These are phyloP conservation scores for Macrolepiota dolichaula DNA, from an alignment of 768 basidiomycete species.

Conservation along the genomic window DNA sequence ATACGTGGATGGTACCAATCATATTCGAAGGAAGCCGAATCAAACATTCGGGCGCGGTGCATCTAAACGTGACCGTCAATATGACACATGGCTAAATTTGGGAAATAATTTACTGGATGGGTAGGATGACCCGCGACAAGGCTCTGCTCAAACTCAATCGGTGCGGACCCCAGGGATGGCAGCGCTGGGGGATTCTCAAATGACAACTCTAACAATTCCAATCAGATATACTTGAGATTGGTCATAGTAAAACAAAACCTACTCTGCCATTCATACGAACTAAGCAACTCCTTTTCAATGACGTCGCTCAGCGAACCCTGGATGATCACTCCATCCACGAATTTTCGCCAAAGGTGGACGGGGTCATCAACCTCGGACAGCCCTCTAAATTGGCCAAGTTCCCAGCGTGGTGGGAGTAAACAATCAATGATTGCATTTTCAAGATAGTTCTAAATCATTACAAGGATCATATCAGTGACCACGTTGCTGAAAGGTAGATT, in stretches of 20 bases:
- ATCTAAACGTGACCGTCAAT: slow-evolving; percentile 31
- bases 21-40: slow-evolving; percentile 31
- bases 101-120: slow-evolving; percentile 40
- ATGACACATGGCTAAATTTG: not conserved
- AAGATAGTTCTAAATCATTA: slow-evolving; percentile 20
- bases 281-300: slow-evolving; percentile 39
- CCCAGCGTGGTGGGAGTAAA: slow-evolving; percentile 35
- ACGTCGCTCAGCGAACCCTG: slow-evolving; percentile 25
- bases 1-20: slow-evolving; percentile 55
- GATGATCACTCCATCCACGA: slow-evolving; percentile 34
- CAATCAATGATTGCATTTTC: slow-evolving; percentile 26
- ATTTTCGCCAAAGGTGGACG: slow-evolving; percentile 38
- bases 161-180: slow-evolving; percentile 36
- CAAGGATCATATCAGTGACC: not conserved
- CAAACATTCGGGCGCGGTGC: slow-evolving; percentile 49
- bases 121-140: slow-evolving; percentile 58
- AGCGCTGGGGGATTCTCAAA: slow-evolving; percentile 38
- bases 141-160: slow-evolving; percentile 58
- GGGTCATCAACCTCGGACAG: slow-evolving; percentile 30
- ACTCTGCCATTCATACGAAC: slow-evolving; percentile 45
- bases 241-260: slow-evolving; percentile 10
- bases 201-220: slow-evolving; percentile 27
- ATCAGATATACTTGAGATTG: not conserved
- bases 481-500: not conserved
- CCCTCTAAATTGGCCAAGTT: slow-evolving; percentile 25